phyloP scores from a whole-genome alignment of 2,329 filamentous ascomycete genomes.

The Ascochyta koolunga region DNA sequence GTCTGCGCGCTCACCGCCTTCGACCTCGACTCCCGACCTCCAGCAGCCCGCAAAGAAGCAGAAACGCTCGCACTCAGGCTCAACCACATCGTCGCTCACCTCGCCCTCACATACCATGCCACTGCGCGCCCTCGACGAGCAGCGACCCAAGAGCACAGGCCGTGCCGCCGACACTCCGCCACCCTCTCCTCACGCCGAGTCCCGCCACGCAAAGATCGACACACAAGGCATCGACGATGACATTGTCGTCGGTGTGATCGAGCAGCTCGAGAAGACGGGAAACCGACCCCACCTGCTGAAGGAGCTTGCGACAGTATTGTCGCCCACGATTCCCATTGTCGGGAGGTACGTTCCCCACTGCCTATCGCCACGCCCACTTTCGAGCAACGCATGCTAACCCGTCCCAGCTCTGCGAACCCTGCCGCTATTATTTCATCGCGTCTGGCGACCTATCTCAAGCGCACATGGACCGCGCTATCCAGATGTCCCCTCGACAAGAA shows the following conservation, averaged over 20 bases:
- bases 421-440: conserved; percentile 94
- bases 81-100: conserved; percentile 49
- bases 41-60: conserved; percentile 64
- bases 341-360: conserved; percentile 75
- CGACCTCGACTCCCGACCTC: conserved; percentile 59
- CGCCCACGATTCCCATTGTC: conserved; percentile 77
- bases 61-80: conserved; percentile 74
- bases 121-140: conserved; percentile 54
- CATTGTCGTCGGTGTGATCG: conserved; percentile 88
- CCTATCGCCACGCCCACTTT: conserved; percentile 24
- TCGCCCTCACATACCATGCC: conserved; percentile 54
- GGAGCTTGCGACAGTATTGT: conserved; percentile 82
- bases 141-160: conserved; percentile 53
- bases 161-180: conserved; percentile 73
- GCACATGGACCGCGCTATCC: conserved; percentile 74
- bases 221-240: conserved; percentile 89
- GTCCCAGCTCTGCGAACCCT: conserved; percentile 85
- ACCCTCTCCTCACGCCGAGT: conserved; percentile 68
- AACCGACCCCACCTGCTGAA: conserved; percentile 95
- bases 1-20: conserved; percentile 61
- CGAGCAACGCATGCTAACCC: conserved; percentile 42
- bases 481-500: conserved; percentile 93
- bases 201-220: conserved; percentile 66
- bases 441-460: conserved; percentile 86
- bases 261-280: conserved; percentile 84